Conservation (phyloP, 495 filamentous ascomycete species). For the Xylaria curta region DNA sequence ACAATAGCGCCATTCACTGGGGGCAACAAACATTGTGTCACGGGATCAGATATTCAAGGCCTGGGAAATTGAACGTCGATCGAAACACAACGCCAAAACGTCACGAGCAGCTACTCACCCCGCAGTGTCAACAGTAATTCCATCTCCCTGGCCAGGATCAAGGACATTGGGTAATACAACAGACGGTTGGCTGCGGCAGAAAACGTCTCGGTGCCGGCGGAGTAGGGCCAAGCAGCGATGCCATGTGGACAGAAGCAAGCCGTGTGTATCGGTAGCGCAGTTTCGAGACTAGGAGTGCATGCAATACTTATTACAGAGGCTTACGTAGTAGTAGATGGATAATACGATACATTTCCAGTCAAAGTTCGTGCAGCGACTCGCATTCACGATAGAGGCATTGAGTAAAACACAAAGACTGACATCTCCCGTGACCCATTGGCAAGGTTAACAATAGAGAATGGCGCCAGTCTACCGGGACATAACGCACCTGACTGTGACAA, state of each 20-base stretch:
- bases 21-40: conserved; percentile 19
- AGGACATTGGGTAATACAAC: not conserved
- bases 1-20: not conserved
- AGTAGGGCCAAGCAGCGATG: not conserved
- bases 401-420: not conserved
- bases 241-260: conserved; percentile 18
- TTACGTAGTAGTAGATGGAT: not conserved
- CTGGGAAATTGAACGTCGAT: not conserved
- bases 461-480: not conserved
- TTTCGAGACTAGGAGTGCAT: not conserved
- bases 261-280: conserved; percentile 13
- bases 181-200: conserved; percentile 21
- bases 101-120: not conserved
- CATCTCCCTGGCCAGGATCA: not conserved
- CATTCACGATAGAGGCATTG: not conserved
- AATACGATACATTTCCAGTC: not conserved
- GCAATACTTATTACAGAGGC: not conserved
- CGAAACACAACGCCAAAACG: not conserved
- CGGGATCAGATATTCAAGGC: not conserved
- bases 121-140: not conserved
- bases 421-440: too few relatives aligned
- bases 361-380: not conserved
- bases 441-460: not conserved
- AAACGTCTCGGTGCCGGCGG: not conserved
- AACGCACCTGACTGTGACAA: not conserved